Conservation (phyloP, 371 early-diverging fungal species). For the Capniomyces stellatus region DNA sequence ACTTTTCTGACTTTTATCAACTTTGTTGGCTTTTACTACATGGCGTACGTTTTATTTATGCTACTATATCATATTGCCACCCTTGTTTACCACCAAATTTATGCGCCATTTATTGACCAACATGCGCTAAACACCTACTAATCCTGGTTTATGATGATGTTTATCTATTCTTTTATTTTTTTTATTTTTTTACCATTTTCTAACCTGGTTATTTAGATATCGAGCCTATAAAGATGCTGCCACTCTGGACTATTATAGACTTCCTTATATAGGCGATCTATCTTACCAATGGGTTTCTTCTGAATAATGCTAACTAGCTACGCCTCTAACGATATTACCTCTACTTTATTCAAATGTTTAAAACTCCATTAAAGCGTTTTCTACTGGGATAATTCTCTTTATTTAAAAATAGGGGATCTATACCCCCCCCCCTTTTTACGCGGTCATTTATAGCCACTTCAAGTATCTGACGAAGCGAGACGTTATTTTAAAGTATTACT, state of each 20-base stretch:
- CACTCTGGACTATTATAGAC: conserved; percentile 17
- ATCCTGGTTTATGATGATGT: background rate
- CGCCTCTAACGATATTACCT: background rate
- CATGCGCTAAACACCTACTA: too few relatives aligned
- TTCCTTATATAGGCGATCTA: conserved; percentile 19
- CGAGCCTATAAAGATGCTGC: conserved; percentile 21
- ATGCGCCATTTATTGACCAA: too few relatives aligned
- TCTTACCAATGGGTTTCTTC: conserved; percentile 19
- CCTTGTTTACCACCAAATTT: too few relatives aligned
- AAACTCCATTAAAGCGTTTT: background rate
- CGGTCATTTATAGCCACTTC: too few relatives aligned
- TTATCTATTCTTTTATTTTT: conserved; percentile 6
- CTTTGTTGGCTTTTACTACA: background rate
- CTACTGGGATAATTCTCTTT: too few relatives aligned
- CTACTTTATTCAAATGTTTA: background rate
- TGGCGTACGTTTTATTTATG: background rate
- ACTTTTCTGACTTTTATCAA: background rate
- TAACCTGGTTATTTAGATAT: conserved; percentile 10
- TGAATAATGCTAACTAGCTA: conserved; percentile 11
- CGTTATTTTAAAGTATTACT: too few relatives aligned
- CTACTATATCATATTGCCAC: background rate
- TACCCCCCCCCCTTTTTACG: too few relatives aligned
- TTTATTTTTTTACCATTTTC: conserved; percentile 10
- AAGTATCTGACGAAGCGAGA: too few relatives aligned
- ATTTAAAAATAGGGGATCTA: too few relatives aligned